phyloP scores from a whole-genome alignment of 179 eudicot genomes.

The Nepenthes alata region DNA sequence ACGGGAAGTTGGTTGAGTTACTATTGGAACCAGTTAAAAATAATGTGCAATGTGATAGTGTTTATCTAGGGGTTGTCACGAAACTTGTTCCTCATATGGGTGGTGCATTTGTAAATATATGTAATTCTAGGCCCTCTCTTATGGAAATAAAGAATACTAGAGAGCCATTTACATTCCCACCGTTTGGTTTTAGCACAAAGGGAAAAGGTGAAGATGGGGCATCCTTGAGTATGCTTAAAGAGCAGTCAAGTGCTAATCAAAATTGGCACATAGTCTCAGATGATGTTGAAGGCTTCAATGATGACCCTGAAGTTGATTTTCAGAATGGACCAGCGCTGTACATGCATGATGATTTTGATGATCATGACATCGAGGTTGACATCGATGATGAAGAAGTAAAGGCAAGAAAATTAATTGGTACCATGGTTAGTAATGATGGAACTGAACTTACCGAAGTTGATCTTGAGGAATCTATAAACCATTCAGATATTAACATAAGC shows the following conservation, averaged over 20 bases:
- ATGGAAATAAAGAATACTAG: constrained; percentile 57
- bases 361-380: constrained; percentile 38
- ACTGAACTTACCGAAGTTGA: constrained; percentile 19
- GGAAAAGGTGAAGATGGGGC: constrained; percentile 30
- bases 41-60: constrained; percentile 81
- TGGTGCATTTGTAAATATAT: constrained; percentile 93
- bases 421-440: constrained; percentile 18
- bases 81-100: constrained; percentile 93
- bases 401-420: constrained; percentile 30
- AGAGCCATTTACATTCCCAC: constrained; percentile 70
- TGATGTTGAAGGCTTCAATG: constrained; percentile 37
- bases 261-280: constrained; percentile 19
- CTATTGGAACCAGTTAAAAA: constrained; percentile 76
- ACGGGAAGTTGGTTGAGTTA: constrained; percentile 73
- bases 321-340: constrained; percentile 21
- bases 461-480: constrained; percentile 13
- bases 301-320: constrained; percentile 39
- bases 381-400: constrained; percentile 26
- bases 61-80: constrained; percentile 71
- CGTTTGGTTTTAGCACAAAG: constrained; percentile 27
- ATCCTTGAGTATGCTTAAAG: constrained; percentile 18
- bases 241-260: constrained; percentile 18
- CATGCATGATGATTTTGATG: constrained; percentile 42
- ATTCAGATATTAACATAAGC: constrained; percentile 20
- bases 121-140: constrained; percentile 57